Base-by-base conservation (phyloP, 2,329 filamentous ascomycete genomes). In the Fusarium sp. region DNA sequence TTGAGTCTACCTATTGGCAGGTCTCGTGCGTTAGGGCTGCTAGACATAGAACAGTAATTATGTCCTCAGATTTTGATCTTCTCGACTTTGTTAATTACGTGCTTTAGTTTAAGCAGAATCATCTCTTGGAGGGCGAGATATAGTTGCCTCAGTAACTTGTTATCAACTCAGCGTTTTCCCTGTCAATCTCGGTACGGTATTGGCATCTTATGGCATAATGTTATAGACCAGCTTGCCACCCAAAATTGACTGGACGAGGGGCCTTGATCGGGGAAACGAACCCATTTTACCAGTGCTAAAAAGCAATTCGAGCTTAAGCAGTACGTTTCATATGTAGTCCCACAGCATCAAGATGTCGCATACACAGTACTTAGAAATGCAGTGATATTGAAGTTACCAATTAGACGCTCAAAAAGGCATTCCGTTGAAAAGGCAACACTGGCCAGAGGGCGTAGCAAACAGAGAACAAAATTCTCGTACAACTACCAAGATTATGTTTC, bases 321-420 rank as follows among this genome's bases (percentile, higher is more conserved):
- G 18, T 12, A 38, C 31, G 31, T 51, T 30, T 30, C 47, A 51
- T 51, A 16, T 28, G n/a, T 9, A 44, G 61, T 49, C 34, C 30
- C 36, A 57, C 50, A 20, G 10, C 38, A 44, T 49, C 8, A 30
- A 26, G 26, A 23, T 28, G 41, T 30, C 8, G 36, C 30, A 64
- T 58, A 64, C 45, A 64, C 61, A 26, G 12, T 40, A 30, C 15
- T 28, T 20, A 26, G 28, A 18, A 37, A 45, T 47, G 46, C 34
- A n/a, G 18, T 41, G 33, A 34, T 44, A 45, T 57, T 28, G 9
- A 33, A 46, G 34, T 42, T 23, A 13, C n/a, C 12, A 20, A 33
- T 16, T 8, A 23, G 30, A 20, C 34, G 38, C 34, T 9, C 23
- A 10, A 16, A 28, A 38, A 15, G 4, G 47, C 13, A 30, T 28